Conservation (phyloP, 257 asterid species). For the Thymus quinquecostatus region DNA sequence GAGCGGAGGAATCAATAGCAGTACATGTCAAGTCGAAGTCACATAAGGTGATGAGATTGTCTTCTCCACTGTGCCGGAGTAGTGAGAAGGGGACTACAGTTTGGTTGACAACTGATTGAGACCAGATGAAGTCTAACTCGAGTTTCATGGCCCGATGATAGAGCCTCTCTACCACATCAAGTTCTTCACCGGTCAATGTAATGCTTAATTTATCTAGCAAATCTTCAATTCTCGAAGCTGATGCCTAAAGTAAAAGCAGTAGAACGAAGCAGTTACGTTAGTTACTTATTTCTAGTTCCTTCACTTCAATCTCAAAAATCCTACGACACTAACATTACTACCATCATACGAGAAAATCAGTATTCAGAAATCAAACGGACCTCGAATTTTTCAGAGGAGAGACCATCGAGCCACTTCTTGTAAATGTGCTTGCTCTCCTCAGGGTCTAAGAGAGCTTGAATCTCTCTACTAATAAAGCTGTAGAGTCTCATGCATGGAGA, state of each 20-base stretch:
- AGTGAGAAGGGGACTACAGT: conserved; percentile 55
- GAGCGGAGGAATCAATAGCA: conserved; percentile 66
- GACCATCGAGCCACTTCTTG: conserved; percentile 63
- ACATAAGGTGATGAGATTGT: conserved; percentile 47
- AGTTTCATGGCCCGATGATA: conserved; percentile 68
- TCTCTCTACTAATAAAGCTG: conserved; percentile 53
- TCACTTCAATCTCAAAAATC: conserved; percentile 11
- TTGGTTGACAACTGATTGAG: conserved; percentile 50
- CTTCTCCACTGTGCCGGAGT: conserved; percentile 38
- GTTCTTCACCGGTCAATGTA: conserved; percentile 71
- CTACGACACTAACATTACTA: conserved; percentile 7
- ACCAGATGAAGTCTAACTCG: conserved; percentile 59
- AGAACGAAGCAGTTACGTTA: conserved; percentile 33
- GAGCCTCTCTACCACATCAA: conserved; percentile 64
- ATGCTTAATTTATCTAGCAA: conserved; percentile 63
- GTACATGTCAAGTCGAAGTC: conserved; percentile 76
- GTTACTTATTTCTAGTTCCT: background rate
- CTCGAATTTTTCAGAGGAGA: conserved; percentile 62
- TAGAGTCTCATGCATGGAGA: conserved; percentile 80
- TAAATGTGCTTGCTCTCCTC: conserved; percentile 47
- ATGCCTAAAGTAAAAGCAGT: conserved; percentile 48
- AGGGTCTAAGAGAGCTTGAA: conserved; percentile 46
- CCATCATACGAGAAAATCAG: conserved; percentile 11
- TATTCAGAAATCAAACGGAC: conserved; percentile 36
- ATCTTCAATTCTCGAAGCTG: conserved; percentile 67